phyloP scores from a whole-genome alignment of 208 protist genomes.

The Strigomonas culicis region DNA sequence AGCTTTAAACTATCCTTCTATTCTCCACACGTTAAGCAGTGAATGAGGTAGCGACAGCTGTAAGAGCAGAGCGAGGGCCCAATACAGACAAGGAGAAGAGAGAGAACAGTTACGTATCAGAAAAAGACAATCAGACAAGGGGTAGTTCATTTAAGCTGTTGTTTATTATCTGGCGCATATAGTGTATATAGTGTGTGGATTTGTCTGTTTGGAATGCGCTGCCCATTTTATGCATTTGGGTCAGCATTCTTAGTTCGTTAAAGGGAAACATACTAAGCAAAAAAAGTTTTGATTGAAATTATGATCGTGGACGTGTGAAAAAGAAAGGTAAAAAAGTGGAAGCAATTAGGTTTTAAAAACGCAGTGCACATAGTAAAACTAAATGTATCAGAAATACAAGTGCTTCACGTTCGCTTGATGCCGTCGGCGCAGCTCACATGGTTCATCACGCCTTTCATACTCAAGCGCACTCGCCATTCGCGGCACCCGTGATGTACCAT shows the following conservation, averaged over 20 bases:
- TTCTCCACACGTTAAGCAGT: no score
- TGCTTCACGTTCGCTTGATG: no score
- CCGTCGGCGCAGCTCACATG: no score
- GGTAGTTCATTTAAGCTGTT: not conserved
- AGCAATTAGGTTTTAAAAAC: not conserved
- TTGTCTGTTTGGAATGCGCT: no score
- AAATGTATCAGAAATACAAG: no score
- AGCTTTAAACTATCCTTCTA: no score
- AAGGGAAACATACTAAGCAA: not conserved
- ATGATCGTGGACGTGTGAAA: not conserved
- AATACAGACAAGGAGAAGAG: conserved; percentile 6
- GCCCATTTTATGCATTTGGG: no score
- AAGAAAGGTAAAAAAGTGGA: conserved; percentile 12
- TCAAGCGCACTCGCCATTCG: conserved; percentile 10
- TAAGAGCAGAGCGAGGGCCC: not conserved
- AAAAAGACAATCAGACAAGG: conserved; percentile 1
- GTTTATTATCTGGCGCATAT: no score
- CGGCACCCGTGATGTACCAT: conserved; percentile 25
- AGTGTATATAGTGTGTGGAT: no score
- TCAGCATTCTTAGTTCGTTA: not conserved
- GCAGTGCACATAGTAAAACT: no score
- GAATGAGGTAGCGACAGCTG: not conserved
- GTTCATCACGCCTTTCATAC: no score
- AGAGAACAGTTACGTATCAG: not conserved
- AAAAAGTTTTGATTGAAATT: not conserved